phyloP scores from a whole-genome alignment of 202 grass and related monocot species.

The Elaeis oleifera region DNA sequence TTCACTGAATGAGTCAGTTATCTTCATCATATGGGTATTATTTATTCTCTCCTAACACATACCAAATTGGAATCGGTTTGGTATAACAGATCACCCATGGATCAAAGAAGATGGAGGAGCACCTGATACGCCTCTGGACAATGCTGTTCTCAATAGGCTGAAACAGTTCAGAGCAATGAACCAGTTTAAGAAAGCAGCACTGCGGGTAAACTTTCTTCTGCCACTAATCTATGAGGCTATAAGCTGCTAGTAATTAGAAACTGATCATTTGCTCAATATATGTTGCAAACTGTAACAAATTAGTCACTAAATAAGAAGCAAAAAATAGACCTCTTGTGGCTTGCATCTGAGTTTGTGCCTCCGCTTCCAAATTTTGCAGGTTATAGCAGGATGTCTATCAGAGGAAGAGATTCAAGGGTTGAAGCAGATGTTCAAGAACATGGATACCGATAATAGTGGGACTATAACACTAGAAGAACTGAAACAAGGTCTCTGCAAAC shows the following conservation, averaged over 20 bases:
- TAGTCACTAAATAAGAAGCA: too few species aligned
- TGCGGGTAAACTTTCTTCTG: background rate
- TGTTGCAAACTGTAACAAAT: too few species aligned
- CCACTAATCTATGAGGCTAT: background rate
- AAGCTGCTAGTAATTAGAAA: too few species aligned
- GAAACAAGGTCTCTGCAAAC: constrained; percentile 45
- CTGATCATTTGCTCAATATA: too few species aligned
- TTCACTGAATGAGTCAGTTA: too few species aligned
- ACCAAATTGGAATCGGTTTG: background rate
- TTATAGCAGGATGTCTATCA: constrained; percentile 72
- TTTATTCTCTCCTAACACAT: background rate
- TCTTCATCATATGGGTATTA: too few species aligned
- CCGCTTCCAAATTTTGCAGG: constrained; percentile 13
- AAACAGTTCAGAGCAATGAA: constrained; percentile 16
- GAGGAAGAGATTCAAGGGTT: constrained; percentile 79
- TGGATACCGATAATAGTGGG: constrained; percentile 65
- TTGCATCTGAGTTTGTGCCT: too few species aligned
- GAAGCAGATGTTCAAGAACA: constrained; percentile 81
- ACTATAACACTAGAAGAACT: constrained; percentile 71
- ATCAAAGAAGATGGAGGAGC: constrained; percentile 13
- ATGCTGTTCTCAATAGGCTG: constrained; percentile 6
- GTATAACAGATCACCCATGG: constrained; percentile 59
- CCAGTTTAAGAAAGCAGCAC: constrained; percentile 12
- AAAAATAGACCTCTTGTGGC: too few species aligned
- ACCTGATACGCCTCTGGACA: constrained; percentile 11